These are phyloP conservation scores for Talaromyces rugulosus DNA, from an alignment of 2,329 filamentous ascomycete species.

Conservation along the genomic window DNA sequence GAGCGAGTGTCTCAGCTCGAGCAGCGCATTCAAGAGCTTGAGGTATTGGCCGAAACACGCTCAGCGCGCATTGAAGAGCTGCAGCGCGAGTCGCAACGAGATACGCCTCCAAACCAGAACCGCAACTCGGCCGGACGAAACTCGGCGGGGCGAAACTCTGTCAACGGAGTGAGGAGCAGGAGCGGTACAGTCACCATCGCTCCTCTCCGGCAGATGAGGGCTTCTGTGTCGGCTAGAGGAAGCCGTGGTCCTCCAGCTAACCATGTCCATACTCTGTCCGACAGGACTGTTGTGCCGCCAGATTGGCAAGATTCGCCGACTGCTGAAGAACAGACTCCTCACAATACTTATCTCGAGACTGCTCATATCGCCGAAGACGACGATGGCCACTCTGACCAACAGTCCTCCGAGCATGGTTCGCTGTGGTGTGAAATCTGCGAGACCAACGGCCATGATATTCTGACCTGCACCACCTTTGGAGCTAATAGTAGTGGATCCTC, in stretches of 20 bases:
- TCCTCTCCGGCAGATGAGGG: constrained; percentile 29
- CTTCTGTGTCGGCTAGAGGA: constrained; percentile 21
- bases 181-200: constrained; percentile 34
- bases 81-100: constrained; percentile 42
- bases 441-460: constrained; percentile 83
- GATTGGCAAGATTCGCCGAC: constrained; percentile 36
- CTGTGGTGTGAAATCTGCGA: constrained; percentile 97
- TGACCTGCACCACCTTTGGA: constrained; percentile 83
- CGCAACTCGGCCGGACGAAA: constrained; percentile 10
- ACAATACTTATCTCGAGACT: constrained; percentile 22
- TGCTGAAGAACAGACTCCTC: constrained; percentile 19
- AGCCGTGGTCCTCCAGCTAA: constrained; percentile 22
- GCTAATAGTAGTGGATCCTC: constrained; percentile 33
- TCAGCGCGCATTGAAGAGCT: constrained; percentile 74
- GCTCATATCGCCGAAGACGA: constrained; percentile 27
- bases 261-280: constrained; percentile 38
- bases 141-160: constrained; percentile 17
- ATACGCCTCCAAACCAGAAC: constrained; percentile 6
- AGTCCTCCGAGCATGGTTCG: constrained; percentile 66
- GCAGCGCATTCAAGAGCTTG: constrained; percentile 73
- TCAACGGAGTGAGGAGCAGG: constrained; percentile 22
- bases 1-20: constrained; percentile 66
- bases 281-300: constrained; percentile 39
- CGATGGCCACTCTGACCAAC: constrained; percentile 38
- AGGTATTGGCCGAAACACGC: constrained; percentile 68